phyloP scores from a whole-genome alignment of 2,329 filamentous ascomycete genomes.

The Amauroascus niger region DNA sequence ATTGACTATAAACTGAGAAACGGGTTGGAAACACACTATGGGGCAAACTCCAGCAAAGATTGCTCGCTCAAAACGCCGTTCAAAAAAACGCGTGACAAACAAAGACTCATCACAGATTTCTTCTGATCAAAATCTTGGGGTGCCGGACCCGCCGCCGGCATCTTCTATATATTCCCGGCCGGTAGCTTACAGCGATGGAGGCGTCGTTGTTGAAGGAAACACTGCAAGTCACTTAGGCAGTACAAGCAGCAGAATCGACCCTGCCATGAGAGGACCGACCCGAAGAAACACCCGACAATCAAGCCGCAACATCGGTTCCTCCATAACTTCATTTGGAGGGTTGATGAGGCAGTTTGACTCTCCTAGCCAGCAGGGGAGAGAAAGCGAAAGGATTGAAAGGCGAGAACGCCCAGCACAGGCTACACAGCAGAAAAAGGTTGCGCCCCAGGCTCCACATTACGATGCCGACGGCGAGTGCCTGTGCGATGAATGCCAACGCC shows the following conservation, averaged over 20 bases:
- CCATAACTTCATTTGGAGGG: conserved; percentile 7
- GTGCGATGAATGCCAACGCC: neutral
- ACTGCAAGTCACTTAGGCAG: neutral
- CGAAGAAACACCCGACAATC: too few species aligned
- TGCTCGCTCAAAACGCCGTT: neutral
- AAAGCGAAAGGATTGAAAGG: neutral
- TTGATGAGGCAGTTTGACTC: conserved; percentile 3
- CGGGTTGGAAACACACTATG: neutral
- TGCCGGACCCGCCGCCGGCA: neutral
- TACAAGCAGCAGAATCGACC: neutral
- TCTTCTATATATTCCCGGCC: conserved; percentile 10
- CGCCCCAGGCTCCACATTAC: neutral
- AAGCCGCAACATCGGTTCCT: neutral
- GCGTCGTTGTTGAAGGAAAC: neutral
- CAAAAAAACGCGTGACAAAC: neutral
- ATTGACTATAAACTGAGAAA: too few species aligned
- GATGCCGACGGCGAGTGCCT: neutral
- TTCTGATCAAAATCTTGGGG: neutral
- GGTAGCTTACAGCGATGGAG: neutral
- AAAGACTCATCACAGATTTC: neutral
- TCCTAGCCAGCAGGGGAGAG: neutral
- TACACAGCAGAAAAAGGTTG: neutral
- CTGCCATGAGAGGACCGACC: neutral
- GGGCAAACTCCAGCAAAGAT: neutral
- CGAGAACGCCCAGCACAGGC: neutral